Evolutionary conservation across 2,329 filamentous ascomycete species (phyloP).

Genomic region (Mariannaea sp.): DNA sequence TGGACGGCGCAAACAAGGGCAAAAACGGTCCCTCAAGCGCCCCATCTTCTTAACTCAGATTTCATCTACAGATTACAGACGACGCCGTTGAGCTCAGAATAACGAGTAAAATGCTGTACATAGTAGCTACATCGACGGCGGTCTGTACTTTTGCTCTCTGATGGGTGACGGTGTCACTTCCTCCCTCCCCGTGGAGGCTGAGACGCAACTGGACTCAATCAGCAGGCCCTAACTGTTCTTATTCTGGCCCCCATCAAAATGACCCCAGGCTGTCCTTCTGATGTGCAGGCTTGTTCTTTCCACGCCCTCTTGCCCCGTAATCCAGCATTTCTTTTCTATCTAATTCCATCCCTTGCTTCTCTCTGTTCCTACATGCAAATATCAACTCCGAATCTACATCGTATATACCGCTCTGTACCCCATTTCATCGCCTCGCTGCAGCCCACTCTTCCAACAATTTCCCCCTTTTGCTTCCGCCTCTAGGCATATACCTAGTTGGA

Average conservation of each 20-base stretch:
- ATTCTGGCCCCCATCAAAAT: constrained; percentile 31
- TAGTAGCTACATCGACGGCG: too few species aligned
- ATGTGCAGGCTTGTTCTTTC: constrained; percentile 18
- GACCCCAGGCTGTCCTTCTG: constrained; percentile 33
- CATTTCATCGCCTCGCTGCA: constrained; percentile 25
- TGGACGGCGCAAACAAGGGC: constrained; percentile 16
- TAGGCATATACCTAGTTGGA: too few species aligned
- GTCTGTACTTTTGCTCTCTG: constrained; percentile 7
- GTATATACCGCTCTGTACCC: constrained; percentile 12
- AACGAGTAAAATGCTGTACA: too few species aligned
- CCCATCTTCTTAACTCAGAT: constrained; percentile 4
- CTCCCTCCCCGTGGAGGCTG: constrained; percentile 45
- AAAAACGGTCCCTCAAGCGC: constrained; percentile 19
- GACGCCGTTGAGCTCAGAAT: too few species aligned
- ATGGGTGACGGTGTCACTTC: constrained; percentile 37
- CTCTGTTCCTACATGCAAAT: constrained; percentile 30
- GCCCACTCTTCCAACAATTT: constrained; percentile 25
- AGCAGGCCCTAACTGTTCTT: constrained; percentile 45
- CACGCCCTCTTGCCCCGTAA: constrained; percentile 26
- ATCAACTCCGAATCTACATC: constrained; percentile 15
- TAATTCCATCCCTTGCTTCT: constrained; percentile 15
- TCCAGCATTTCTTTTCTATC: constrained; percentile 20
- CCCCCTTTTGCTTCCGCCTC: constrained; percentile 20
- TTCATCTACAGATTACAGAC: too few species aligned
- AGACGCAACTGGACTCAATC: constrained; percentile 43